Conservation (phyloP, 192 early-diverging fungal species). For the Backusella macrospora region DNA sequence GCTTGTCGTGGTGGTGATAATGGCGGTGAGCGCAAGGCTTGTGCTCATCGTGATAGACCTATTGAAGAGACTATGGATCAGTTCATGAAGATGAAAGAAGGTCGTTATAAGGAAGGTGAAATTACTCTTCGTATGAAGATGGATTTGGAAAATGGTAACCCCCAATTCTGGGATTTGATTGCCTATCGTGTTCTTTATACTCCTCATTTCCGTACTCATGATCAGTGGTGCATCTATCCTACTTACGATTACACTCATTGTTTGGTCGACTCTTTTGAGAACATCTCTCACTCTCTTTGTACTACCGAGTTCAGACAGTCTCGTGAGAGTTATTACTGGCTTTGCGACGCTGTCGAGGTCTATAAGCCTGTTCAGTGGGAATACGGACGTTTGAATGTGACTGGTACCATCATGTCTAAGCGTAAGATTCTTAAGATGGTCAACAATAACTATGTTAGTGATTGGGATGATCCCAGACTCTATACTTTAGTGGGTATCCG, state of each 20-base stretch:
- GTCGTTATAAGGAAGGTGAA: slow-evolving; percentile 89
- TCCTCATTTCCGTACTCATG: slow-evolving; percentile 90
- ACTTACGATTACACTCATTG: slow-evolving; percentile 99
- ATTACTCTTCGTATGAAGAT: slow-evolving; percentile 99
- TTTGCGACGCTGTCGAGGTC: slow-evolving; percentile 95
- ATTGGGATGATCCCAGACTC: slow-evolving; percentile 96
- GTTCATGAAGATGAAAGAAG: slow-evolving; percentile 98
- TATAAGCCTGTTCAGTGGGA: slow-evolving; percentile 99
- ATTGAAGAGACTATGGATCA: slow-evolving; percentile 89
- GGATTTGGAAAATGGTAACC: slow-evolving; percentile 96
- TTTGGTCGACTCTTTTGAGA: slow-evolving; percentile 98
- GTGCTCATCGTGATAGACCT: slow-evolving; percentile 90
- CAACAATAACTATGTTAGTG: slow-evolving; percentile 72
- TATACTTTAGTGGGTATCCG: slow-evolving; percentile 95
- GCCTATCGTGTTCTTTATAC: slow-evolving; percentile 95
- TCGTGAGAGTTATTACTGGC: slow-evolving; percentile 98
- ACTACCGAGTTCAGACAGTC: slow-evolving; percentile 94
- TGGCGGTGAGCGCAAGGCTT: slow-evolving; percentile 84
- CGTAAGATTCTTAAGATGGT: slow-evolving; percentile 94
- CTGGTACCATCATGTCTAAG: slow-evolving; percentile 96
- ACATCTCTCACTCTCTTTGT: slow-evolving; percentile 99
- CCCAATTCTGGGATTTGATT: slow-evolving; percentile 99
- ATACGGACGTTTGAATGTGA: slow-evolving; percentile 92
- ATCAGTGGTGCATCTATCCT: slow-evolving; percentile 98
- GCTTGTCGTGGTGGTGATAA: slow-evolving; percentile 89